phyloP scores from a whole-genome alignment of 2,329 filamentous ascomycete genomes.

The Verticillium nubilum region DNA sequence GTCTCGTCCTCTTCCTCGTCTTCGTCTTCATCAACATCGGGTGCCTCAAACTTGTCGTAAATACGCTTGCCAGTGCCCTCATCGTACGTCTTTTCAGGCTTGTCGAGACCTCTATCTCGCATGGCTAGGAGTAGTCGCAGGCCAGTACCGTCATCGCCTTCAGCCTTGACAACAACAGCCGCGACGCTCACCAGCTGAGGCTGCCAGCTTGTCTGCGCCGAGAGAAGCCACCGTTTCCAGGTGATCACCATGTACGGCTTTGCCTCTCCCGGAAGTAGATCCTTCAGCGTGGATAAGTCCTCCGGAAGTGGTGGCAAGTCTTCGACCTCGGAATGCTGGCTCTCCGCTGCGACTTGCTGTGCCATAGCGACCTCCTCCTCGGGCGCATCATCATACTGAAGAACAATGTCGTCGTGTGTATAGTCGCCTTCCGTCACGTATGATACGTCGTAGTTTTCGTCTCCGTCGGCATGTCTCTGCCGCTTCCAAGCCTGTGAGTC shows the following conservation, averaged over 20 bases:
- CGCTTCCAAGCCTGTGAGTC: constrained; percentile 9
- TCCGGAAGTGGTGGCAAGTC: constrained; percentile 60
- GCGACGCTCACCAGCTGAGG: constrained; percentile 61
- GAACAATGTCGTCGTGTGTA: constrained; percentile 22
- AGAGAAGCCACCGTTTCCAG: constrained; percentile 61
- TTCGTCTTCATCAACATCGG: constrained; percentile 55
- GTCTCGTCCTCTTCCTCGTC: constrained; percentile 44
- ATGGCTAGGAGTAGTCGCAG: constrained; percentile 63
- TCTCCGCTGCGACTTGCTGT: constrained; percentile 25
- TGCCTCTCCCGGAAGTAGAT: constrained; percentile 41
- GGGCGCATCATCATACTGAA: constrained; percentile 33
- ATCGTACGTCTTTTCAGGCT: constrained; percentile 56
- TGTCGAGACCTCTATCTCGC: constrained; percentile 55
- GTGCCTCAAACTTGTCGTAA: constrained; percentile 75
- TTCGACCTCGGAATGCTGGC: constrained; percentile 43
- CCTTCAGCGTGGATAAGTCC: constrained; percentile 48
- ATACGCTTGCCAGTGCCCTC: constrained; percentile 63
- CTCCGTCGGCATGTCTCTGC: constrained; percentile 19
- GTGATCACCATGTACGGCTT: constrained; percentile 59
- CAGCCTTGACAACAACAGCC: constrained; percentile 55
- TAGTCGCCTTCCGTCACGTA: constrained; percentile 14
- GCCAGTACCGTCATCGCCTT: constrained; percentile 41
- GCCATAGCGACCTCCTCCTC: constrained; percentile 17
- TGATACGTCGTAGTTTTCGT: constrained; percentile 20
- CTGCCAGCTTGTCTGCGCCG: constrained; percentile 58